Conservation (phyloP, 2,329 filamentous ascomycete genomes). For the Boeremia exigua region DNA sequence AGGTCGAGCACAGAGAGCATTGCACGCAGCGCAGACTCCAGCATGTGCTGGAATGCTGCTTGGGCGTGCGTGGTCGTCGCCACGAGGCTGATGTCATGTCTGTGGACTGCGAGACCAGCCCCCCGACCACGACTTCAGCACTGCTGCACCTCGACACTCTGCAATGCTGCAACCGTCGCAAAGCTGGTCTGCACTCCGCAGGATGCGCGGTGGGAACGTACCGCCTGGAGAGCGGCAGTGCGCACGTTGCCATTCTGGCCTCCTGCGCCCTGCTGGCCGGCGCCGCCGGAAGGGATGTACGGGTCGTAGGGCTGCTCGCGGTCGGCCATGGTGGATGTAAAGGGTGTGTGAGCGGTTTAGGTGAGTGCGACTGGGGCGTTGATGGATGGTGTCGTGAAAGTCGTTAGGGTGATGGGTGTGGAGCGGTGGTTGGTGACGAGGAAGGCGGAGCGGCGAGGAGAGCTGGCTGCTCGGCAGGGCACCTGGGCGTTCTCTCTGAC, state of each 20-base stretch:
- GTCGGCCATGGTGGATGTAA: conserved; percentile 58
- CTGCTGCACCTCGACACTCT: conserved; percentile 4
- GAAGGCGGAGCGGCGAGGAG: conserved; percentile 23
- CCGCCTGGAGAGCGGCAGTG: conserved; percentile 80
- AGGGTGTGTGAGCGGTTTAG: conserved; percentile 10
- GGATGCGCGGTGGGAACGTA: conserved; percentile 53
- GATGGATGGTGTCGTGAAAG: conserved; percentile 21
- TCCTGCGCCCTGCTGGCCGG: conserved; percentile 53
- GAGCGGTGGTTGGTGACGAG: conserved; percentile 33
- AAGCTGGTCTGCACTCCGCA: conserved; percentile 1
- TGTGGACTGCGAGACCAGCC: conserved; percentile 14
- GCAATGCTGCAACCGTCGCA: conserved; percentile 2
- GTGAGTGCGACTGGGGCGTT: conserved; percentile 26
- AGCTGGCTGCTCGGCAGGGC: conserved; percentile 20
- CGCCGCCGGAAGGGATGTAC: conserved; percentile 78
- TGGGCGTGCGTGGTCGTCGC: not conserved
- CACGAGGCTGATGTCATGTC: conserved; percentile 22
- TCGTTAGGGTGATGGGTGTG: conserved; percentile 29
- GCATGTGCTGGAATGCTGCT: not conserved
- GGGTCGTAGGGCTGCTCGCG: conserved; percentile 79
- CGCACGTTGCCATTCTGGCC: conserved; percentile 64
- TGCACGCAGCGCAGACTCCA: not conserved
- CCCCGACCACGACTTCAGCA: not conserved
- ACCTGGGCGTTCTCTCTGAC: conserved; percentile 17
- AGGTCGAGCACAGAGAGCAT: not conserved